Conservation (phyloP, 345 rosid genomes). For the Brassica juncea region DNA sequence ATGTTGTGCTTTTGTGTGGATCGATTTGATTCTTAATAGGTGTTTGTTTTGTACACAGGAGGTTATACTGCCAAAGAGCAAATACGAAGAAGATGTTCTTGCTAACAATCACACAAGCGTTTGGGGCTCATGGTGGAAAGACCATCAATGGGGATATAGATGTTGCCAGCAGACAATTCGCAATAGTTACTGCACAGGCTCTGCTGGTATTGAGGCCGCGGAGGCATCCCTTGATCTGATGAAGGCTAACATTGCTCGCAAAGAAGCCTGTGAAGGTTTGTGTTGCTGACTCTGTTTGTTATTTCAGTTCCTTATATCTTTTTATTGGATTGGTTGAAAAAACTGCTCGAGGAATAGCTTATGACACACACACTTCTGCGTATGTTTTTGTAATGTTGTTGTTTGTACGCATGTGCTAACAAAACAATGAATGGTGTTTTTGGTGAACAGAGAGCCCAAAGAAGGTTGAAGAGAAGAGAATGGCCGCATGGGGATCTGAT, state of each 20-base stretch:
- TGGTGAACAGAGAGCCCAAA: conserved; percentile 33
- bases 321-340: background rate
- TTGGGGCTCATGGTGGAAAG: conserved; percentile 96
- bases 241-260: conserved; percentile 81
- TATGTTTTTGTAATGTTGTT: background rate
- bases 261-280: conserved; percentile 59
- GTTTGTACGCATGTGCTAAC: conserved; percentile 14
- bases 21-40: background rate
- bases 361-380: background rate
- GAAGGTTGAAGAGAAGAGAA: conserved; percentile 62
- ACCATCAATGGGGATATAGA: conserved; percentile 88
- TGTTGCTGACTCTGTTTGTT: conserved; percentile 15
- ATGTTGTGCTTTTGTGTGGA: background rate
- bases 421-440: background rate
- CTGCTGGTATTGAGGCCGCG: conserved; percentile 90
- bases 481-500: conserved; percentile 84
- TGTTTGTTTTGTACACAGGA: conserved; percentile 41
- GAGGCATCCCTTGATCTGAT: conserved; percentile 82
- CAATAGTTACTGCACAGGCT: conserved; percentile 91
- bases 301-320: background rate
- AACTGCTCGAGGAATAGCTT: background rate
- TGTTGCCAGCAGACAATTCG: conserved; percentile 80
- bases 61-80: conserved; percentile 63
- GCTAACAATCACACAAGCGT: conserved; percentile 77
- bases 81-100: conserved; percentile 66